Evolutionary conservation across 352 stramenopile genomes (phyloP).

Genomic region (Pythium apleroticum): DNA sequence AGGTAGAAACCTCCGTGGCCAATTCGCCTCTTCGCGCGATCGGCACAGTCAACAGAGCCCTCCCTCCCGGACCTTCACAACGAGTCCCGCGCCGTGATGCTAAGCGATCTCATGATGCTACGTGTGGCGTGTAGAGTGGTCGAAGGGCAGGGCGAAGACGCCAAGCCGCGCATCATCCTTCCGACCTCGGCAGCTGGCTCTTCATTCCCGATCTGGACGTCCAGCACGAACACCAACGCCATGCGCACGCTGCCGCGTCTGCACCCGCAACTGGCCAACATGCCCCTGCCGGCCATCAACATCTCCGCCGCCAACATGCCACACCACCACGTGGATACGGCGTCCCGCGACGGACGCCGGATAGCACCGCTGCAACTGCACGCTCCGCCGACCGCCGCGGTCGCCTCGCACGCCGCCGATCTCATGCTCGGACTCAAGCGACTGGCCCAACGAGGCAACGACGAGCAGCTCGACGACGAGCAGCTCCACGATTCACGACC

Average conservation of each 20-base stretch:
- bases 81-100: slow-evolving; percentile 9
- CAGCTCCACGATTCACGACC: neutral
- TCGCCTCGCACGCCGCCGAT: slow-evolving; percentile 22
- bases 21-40: slow-evolving; percentile 27
- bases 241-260: slow-evolving; percentile 1
- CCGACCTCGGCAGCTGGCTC: neutral
- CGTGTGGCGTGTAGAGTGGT: slow-evolving; percentile 37
- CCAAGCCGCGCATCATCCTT: neutral
- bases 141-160: slow-evolving; percentile 16
- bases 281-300: slow-evolving; percentile 9
- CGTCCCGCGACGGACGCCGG: slow-evolving; percentile 7
- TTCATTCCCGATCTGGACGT: neutral
- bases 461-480: slow-evolving; percentile 6
- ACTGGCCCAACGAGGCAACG: slow-evolving; percentile 20
- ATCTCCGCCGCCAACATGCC: slow-evolving; percentile 12
- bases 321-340: neutral
- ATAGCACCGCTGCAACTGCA: slow-evolving; percentile 9
- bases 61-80: neutral
- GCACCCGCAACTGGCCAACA: neutral
- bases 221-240: slow-evolving; percentile 1
- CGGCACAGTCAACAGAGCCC: neutral
- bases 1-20: slow-evolving; percentile 16
- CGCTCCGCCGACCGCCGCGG: slow-evolving; percentile 8
- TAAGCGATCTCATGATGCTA: slow-evolving; percentile 34
- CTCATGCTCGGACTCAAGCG: slow-evolving; percentile 39